phyloP scores from a whole-genome alignment of 352 stramenopile genomes.

The Aphanomyces invadans region DNA sequence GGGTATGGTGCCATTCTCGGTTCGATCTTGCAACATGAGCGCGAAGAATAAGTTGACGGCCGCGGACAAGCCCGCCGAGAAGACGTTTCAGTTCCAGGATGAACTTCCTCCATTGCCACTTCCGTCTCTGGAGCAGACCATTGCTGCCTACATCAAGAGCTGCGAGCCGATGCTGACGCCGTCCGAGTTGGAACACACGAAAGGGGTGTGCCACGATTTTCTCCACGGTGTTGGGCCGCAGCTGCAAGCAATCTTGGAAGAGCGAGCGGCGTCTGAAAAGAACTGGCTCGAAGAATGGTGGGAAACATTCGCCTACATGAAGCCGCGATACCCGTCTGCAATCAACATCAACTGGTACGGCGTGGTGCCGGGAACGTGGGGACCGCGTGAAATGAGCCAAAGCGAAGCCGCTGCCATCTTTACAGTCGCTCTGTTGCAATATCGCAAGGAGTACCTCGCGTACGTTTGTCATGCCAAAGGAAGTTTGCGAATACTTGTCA shows the following conservation, averaged over 20 bases:
- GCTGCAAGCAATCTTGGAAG: constrained; percentile 85
- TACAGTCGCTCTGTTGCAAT: constrained; percentile 82
- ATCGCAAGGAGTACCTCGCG: constrained; percentile 86
- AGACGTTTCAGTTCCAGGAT: constrained; percentile 76
- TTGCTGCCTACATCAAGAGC: constrained; percentile 88
- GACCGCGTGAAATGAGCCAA: constrained; percentile 87
- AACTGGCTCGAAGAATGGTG: constrained; percentile 94
- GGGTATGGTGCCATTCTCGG: not conserved
- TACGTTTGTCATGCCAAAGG: constrained; percentile 32
- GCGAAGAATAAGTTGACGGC: not conserved
- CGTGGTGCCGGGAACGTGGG: constrained; percentile 90
- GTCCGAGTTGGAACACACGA: constrained; percentile 86
- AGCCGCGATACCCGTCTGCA: constrained; percentile 89
- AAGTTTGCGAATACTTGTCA: not conserved
- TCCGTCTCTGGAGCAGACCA: constrained; percentile 88
- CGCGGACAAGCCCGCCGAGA: constrained; percentile 29
- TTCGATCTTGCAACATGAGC: constrained; percentile 1
- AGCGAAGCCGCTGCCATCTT: constrained; percentile 84
- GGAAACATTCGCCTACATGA: constrained; percentile 95
- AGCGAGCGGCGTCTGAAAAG: constrained; percentile 70
- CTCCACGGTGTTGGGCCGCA: constrained; percentile 79
- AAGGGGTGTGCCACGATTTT: constrained; percentile 87
- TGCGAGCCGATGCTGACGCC: constrained; percentile 82
- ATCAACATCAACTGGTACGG: constrained; percentile 98
- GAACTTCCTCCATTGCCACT: constrained; percentile 90